Base-by-base conservation (phyloP, 768 basidiomycete genomes). In the Kwoniella mangroviensis region DNA sequence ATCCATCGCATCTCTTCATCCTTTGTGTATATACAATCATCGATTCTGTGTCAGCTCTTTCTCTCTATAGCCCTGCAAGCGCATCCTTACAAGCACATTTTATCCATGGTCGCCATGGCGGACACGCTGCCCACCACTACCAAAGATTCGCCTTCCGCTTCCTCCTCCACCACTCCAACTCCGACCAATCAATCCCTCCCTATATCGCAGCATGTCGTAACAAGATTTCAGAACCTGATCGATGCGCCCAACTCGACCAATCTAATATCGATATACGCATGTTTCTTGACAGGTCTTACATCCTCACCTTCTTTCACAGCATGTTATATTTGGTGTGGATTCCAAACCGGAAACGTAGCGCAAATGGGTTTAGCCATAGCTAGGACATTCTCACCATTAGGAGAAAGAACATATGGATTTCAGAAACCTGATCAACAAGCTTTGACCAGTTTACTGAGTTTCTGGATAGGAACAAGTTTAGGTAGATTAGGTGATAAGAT, bases 341-440 rank as follows among this genome's bases (percentile, higher is more conserved):
- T 83, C 69, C 82, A 83, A 66, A 83, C 82, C 60, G 84, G 84
- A 4, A 81, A 80, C 58, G 76, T 84, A 52, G 83, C 84, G 24
- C 84, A 94, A 89, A 85, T 95, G 15, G 87, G 91, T 1, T 84
- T 95, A 26, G 93, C 93, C 2, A 79, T 95, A 61, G 92, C 91
- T 0, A 88, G 93, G 10, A 88, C 92, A n/a, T 93, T 92, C 75
- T 76, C 76, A 6, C 77, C 81, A 1, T 63, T 67, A 10, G 70
- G 69, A 10, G 88, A 91, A 77, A 78, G 79, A 17, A 81, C 80
- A 3, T 75, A 75, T 55, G 82, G 86, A 0, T 94, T 95, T 85
- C 92, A 92, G 82, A 87, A 87, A 65, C 87, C 92, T 2, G 94
- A 97, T 76, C 89, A 89, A 80, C 92, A 93, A 81, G 93, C 93